Evolutionary conservation across 768 basidiomycete genomes (phyloP).

Genomic region (Suillus tomentosus): DNA sequence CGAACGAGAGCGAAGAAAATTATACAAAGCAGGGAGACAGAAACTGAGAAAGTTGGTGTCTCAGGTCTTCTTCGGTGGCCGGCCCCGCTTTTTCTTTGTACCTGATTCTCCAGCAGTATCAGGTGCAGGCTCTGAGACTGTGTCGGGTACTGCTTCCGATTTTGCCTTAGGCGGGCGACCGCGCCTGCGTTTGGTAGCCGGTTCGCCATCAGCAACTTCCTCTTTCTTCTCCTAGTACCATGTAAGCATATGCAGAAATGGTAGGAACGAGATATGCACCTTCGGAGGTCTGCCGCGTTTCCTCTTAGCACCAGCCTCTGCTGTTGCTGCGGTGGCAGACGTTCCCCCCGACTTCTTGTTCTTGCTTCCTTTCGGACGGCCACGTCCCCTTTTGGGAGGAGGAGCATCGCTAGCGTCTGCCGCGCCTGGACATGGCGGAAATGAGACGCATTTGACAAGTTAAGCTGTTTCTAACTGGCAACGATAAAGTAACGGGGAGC

Average conservation of each 20-base stretch:
- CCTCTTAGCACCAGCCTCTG: slow-evolving; percentile 38
- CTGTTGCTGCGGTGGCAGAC: slow-evolving; percentile 30
- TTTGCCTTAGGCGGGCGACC: slow-evolving; percentile 77
- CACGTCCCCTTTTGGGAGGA: slow-evolving; percentile 75
- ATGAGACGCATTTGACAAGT: slow-evolving; percentile 20
- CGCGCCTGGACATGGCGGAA: slow-evolving; percentile 37
- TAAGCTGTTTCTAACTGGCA: slow-evolving; percentile 17
- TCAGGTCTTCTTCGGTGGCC: slow-evolving; percentile 55
- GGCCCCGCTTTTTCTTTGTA: slow-evolving; percentile 70
- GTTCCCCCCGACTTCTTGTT: slow-evolving; percentile 54
- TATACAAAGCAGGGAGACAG: slow-evolving; percentile 34
- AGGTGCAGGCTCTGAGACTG: slow-evolving; percentile 24
- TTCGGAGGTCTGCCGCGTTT: slow-evolving; percentile 56
- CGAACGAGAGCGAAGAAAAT: slow-evolving; percentile 17
- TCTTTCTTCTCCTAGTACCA: slow-evolving; percentile 35
- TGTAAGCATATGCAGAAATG: slow-evolving; percentile 22
- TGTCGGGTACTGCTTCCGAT: slow-evolving; percentile 43
- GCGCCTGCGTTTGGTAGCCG: slow-evolving; percentile 62
- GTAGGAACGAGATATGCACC: slow-evolving; percentile 34
- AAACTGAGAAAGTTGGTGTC: slow-evolving; percentile 17
- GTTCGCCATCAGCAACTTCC: slow-evolving; percentile 54
- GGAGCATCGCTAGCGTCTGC: slow-evolving; percentile 40
- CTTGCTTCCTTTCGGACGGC: slow-evolving; percentile 90
- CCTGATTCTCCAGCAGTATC: slow-evolving; percentile 50
- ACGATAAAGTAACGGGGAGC: slow-evolving; percentile 18